A percentile compares a stretch with the other conserved stretches of the same genome.
These are phyloP conservation scores for Anthostomella pinea DNA, from an alignment of 2,329 filamentous ascomycete species.

Conservation along the genomic window DNA sequence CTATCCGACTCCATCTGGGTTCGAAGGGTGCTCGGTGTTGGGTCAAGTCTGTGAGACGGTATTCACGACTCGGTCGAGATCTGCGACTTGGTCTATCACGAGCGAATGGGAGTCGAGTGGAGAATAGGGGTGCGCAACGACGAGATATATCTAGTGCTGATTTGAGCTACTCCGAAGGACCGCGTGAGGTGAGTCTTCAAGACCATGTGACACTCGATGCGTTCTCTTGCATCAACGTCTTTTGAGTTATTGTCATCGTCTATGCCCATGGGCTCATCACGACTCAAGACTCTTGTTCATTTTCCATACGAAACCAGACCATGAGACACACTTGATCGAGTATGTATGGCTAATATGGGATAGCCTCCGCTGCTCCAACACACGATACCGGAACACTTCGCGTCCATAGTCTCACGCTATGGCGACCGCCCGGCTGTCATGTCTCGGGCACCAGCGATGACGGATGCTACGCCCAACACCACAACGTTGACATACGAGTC, in stretches of 20 bases:
- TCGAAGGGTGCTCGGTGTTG: too few species aligned
- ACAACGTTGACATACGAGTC: slow-evolving; percentile 68
- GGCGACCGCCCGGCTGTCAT: slow-evolving; percentile 64
- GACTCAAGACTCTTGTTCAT: too few species aligned
- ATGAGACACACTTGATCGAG: background rate
- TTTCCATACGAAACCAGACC: background rate
- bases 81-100: background rate
- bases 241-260: too few species aligned
- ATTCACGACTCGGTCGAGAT: too few species aligned
- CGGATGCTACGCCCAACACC: slow-evolving; percentile 51
- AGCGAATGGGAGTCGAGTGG: slow-evolving; percentile 2
- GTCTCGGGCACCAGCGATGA: slow-evolving; percentile 40
- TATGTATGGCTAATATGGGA: slow-evolving; percentile 6
- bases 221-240: too few species aligned
- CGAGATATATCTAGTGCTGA: slow-evolving; percentile 28
- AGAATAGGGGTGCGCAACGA: slow-evolving; percentile 2
- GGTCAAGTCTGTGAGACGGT: too few species aligned
- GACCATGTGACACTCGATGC: too few species aligned
- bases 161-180: slow-evolving; percentile 32
- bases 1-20: too few species aligned
- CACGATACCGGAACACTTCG: slow-evolving; percentile 73
- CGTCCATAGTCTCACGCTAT: slow-evolving; percentile 58
- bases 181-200: slow-evolving; percentile 28
- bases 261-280: too few species aligned
- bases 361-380: slow-evolving; percentile 65